Evolutionary conservation across 805 yeast genomes (phyloP).

Genomic region (Starmera pachycereana): DNA sequence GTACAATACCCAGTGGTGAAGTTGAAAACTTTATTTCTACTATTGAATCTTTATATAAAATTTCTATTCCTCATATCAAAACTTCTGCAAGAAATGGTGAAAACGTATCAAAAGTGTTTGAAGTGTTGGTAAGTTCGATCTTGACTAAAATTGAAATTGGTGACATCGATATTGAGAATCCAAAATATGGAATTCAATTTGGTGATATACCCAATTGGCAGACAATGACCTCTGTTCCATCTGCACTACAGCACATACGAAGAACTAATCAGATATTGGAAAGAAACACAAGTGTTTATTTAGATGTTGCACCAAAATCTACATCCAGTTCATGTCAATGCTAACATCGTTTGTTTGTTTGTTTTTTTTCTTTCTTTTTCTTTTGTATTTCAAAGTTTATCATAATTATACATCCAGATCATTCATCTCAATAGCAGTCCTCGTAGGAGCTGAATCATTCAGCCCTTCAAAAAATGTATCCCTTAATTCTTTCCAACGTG

Average conservation of each 20-base stretch:
- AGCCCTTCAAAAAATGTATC: slow-evolving; percentile 84
- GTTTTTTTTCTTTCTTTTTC: neutral
- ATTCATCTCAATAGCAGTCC: slow-evolving; percentile 16
- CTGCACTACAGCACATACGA: too few relatives aligned
- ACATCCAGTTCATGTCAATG: neutral
- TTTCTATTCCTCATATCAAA: slow-evolving; percentile 26
- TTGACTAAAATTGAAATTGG: slow-evolving; percentile 39
- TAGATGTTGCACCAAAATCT: neutral
- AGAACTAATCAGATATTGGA: too few relatives aligned
- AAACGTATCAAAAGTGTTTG: slow-evolving; percentile 32
- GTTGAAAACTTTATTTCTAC: slow-evolving; percentile 19
- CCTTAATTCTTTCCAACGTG: slow-evolving; percentile 85
- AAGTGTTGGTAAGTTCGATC: slow-evolving; percentile 27
- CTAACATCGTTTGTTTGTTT: too few relatives aligned
- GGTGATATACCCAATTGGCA: slow-evolving; percentile 34
- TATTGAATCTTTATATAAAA: slow-evolving; percentile 16
- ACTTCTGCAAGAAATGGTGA: slow-evolving; percentile 32
- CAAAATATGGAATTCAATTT: slow-evolving; percentile 38
- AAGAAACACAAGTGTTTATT: slow-evolving; percentile 1
- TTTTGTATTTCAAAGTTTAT: neutral
- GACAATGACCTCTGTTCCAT: neutral
- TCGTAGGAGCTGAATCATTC: slow-evolving; percentile 30
- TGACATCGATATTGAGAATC: slow-evolving; percentile 34
- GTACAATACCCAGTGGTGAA: slow-evolving; percentile 25
- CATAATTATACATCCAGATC: slow-evolving; percentile 3